Base-by-base conservation (phyloP, 495 filamentous ascomycete genomes). In the Cryomyces minteri region DNA sequence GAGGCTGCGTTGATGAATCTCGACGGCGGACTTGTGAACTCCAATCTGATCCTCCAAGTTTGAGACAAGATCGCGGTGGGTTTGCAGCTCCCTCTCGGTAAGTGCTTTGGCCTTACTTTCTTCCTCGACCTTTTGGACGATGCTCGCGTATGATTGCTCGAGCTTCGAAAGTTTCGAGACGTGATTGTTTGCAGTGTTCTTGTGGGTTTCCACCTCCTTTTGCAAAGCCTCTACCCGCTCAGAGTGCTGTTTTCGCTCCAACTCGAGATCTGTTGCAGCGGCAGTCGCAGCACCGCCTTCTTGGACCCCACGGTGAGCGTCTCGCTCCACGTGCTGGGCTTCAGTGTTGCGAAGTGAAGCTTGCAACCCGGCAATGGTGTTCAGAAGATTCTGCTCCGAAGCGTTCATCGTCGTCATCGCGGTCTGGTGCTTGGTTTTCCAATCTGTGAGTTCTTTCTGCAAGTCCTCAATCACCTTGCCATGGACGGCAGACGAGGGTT, bases 151-250 rank as follows among this genome's bases (percentile, higher is more conserved):
- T 3, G 62, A 61, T 25, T 61, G 52, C 53, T 70, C 68, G 7
- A 71, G 58, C 42, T 66, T 57, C 32, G 62, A 61, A 46, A 71
- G 58, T 41, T 61, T 62, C 38, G 53, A 42, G 41, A 59, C 58
- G 45, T 67, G 62, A 44, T 52, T 53, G 36, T 31, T 43, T 2
- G 62, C 54, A 3, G 79, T 74, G 11, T 69, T 59, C 63, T 82
- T 86, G 60, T 92, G 83, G 48, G 82, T 74, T 31, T 84, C 77
- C 46, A 96, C 79, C 52, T 88, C 76, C 45, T 64, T 68, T 49
- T 82, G 80, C 38, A 99, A 31, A 10, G 34, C 9, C 9, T 14
- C 34, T 38, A 38, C 3, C 18, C 18, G 18, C 18, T 25, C 18
- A 25, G 18, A 25, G 18, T 25, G 18, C 18, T 25, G 18, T 25